Evolutionary conservation across 495 filamentous ascomycete species (phyloP).

Genomic region (Penicillium desertorum): DNA sequence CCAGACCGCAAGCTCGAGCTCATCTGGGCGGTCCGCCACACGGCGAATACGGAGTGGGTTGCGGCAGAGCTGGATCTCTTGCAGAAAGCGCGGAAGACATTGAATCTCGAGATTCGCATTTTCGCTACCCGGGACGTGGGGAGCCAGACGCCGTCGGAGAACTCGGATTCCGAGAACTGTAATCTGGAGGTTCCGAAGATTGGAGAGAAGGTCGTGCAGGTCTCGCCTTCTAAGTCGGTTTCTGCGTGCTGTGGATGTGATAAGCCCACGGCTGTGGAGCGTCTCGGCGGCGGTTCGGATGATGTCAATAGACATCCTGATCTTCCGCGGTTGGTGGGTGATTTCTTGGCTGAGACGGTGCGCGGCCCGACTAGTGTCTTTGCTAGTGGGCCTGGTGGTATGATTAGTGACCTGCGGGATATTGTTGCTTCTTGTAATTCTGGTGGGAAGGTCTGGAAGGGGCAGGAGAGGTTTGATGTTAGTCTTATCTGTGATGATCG

Average conservation of each 20-base stretch:
- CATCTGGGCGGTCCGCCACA: slow-evolving; percentile 59
- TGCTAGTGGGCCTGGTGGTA: slow-evolving; percentile 60
- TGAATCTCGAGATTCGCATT: slow-evolving; percentile 50
- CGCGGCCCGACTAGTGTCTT: slow-evolving; percentile 54
- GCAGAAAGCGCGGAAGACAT: slow-evolving; percentile 31
- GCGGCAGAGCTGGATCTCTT: slow-evolving; percentile 52
- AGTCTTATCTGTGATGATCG: slow-evolving; percentile 55
- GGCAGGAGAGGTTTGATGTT: slow-evolving; percentile 57
- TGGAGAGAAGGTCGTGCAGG: slow-evolving; percentile 13
- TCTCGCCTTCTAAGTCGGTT: slow-evolving; percentile 8
- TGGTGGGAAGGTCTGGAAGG: slow-evolving; percentile 50
- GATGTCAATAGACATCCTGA: slow-evolving; percentile 33
- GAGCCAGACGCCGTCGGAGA: slow-evolving; percentile 10
- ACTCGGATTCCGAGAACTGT: slow-evolving; percentile 4
- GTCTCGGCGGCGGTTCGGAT: slow-evolving; percentile 9
- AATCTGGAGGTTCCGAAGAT: slow-evolving; percentile 6
- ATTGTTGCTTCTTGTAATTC: slow-evolving; percentile 56
- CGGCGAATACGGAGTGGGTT: slow-evolving; percentile 58
- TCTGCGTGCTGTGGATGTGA: slow-evolving; percentile 16
- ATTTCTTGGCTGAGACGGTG: slow-evolving; percentile 31
- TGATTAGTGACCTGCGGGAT: slow-evolving; percentile 55
- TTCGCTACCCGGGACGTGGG: slow-evolving; percentile 52
- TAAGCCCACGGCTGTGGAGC: slow-evolving; percentile 10
- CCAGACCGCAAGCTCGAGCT: slow-evolving; percentile 50
- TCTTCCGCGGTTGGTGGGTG: slow-evolving; percentile 22